Evolutionary conservation across 169 alveolate genomes (phyloP), one percentile per base, ranked within the genome.

Genomic region (Plasmodium coatneyi): DNA sequence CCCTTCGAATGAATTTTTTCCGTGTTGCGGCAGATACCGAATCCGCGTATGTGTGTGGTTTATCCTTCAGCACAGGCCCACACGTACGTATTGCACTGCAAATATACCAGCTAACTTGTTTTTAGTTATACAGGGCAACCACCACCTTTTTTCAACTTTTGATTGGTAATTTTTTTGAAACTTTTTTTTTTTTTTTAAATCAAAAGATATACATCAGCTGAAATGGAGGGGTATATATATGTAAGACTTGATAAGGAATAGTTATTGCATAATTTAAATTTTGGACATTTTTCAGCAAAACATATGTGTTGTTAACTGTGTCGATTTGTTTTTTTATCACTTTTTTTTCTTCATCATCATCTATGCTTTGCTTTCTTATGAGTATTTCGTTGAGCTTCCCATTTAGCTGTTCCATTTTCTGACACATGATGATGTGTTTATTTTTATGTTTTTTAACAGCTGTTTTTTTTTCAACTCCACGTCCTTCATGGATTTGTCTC

Each of bases 391-490:
- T 87, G 5, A 87, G 74, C 71, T 78, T 87, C 9, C 82, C 70
- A 30, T 87, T 87, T 72, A 87, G 49, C 30, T 87, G 76, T 79
- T 87, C 93, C 93, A 87, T 87, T 87, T 87, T 87, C 49, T 87
- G 93, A 16, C 93, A 87, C 72, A 66, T 56, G 41, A 87, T 87
- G 32, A 87, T 56, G 54, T 87, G 93, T 30, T 87, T 79, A 87
- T 87, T 87, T 60, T 49, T 41, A 2, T 87, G 81, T 87, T 87
- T 36, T 78, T 87, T 49, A 87, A 46, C 36, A 87, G 22, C 36
- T 87, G 90, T 34, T 60, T 87, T 78, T 87, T 87, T 32, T 87
- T 87, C 32, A 78, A 30, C 36, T 87, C 93, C 28, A 79, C 89
- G 22, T 87, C 90, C 71, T 87, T 79, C 72, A 87, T 7, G 16